These are phyloP conservation scores for Pinus tabuliformis DNA, from an alignment of 75 land plant species.

Conservation along the genomic window DNA sequence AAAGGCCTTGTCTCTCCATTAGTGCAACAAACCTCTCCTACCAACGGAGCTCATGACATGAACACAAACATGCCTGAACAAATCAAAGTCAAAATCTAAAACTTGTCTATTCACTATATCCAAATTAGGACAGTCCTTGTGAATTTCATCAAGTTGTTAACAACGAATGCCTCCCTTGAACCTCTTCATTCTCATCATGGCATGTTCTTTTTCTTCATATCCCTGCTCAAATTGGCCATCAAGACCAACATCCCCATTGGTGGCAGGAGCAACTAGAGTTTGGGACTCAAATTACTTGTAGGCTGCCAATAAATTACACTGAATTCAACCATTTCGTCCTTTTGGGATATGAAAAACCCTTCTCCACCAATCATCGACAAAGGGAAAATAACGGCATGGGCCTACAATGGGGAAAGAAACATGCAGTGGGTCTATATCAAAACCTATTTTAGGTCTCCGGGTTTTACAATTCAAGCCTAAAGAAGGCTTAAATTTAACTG, in stretches of 20 bases:
- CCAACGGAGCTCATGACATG: too few species aligned
- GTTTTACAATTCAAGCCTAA: slow-evolving; percentile 16
- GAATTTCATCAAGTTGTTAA: too few species aligned
- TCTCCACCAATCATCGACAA: background rate
- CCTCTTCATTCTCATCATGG: too few species aligned
- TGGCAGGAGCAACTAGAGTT: background rate
- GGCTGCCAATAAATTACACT: slow-evolving; percentile 53
- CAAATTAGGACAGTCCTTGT: too few species aligned
- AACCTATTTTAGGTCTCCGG: slow-evolving; percentile 11
- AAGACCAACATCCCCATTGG: background rate
- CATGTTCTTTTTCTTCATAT: slow-evolving; percentile 10
- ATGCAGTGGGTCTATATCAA: background rate
- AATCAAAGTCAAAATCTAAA: too few species aligned
- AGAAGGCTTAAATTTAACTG: slow-evolving; percentile 25
- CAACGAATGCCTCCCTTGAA: too few species aligned
- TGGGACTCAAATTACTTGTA: slow-evolving; percentile 35
- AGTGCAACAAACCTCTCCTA: too few species aligned
- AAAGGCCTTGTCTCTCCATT: too few species aligned
- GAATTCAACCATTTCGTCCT: background rate
- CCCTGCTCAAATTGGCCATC: slow-evolving; percentile 7
- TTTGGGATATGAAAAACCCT: background rate
- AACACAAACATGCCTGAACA: too few species aligned
- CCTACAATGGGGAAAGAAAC: slow-evolving; percentile 39
- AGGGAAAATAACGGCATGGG: slow-evolving; percentile 28
- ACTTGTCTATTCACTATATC: too few species aligned